Base-by-base conservation (phyloP, 2,329 filamentous ascomycete genomes). In the Didymella keratinophila region DNA sequence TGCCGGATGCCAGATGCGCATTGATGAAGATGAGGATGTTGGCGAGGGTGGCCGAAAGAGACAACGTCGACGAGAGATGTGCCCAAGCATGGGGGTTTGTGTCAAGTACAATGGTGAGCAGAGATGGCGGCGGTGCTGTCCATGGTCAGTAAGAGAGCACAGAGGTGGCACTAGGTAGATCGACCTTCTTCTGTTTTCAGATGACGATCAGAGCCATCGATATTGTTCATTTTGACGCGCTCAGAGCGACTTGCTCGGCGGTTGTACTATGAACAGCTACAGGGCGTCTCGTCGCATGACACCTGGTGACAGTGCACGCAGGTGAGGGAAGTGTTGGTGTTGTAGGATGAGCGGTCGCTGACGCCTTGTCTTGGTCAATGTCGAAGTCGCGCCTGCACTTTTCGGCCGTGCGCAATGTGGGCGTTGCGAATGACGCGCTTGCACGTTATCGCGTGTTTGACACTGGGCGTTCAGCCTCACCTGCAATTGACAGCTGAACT, bases 21-120 rank as follows among this genome's bases (percentile, higher is more conserved):
- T 99, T 98, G 80, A 97, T 89, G 80, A 97, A 98, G 81, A 99
- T 89, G 71, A 98, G 89, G 63, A 98, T 86, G 78, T 94, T 90
- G 61, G 94, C 92, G 60, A 99, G 83, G 61, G 92, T 92, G 71
- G 90, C 89, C 48, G 91, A 91, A 60, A 99, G 86, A 27, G 94
- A 87, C 8, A 98, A 87, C 30, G 86, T 86, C 56, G 87, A 79
- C 60, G 88, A 83, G 43, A 98, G 86, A 60, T 91, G 84, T 7
- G 91, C 88, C 95, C 95, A 97, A 69, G 95, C 93, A 69, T 93
- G 90, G 2, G 95, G 95, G 76, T 99, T 99, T 25, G 94, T 97
- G 81, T 99, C 95, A 80, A 99, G 86, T 71, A 99, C 84, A 71
- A 99, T 89, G 67, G 92, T 90, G 51, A 97, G 87, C 34, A 99